Conservation (phyloP, 257 asterid species). For the Rhazya stricta region DNA sequence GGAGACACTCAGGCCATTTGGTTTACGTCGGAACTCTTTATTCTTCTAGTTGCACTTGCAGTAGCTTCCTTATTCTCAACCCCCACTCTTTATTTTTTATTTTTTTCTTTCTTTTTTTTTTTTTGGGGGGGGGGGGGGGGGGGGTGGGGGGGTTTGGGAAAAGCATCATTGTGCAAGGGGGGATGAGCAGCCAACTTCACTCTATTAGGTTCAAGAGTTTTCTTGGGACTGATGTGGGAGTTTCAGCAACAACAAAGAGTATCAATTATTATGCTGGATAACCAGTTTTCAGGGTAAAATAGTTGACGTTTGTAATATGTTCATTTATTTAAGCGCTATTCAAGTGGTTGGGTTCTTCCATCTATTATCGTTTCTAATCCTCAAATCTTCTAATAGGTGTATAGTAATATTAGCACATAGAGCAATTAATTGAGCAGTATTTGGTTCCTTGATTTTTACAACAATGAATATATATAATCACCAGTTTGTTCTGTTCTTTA, state of each 20-base stretch:
- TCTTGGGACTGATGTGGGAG: not conserved
- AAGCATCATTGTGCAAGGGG: too few species aligned
- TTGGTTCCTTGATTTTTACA: not conserved
- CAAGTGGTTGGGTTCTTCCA: not conserved
- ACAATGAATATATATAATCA: not conserved
- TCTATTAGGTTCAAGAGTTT: not conserved
- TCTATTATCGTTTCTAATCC: not conserved
- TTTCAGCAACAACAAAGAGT: not conserved
- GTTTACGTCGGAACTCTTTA: too few species aligned
- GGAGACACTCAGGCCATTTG: too few species aligned
- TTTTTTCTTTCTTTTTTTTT: too few species aligned
- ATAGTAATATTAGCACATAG: not conserved
- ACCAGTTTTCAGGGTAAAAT: not conserved
- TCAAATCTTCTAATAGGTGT: not conserved
- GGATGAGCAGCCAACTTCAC: too few species aligned
- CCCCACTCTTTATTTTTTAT: too few species aligned
- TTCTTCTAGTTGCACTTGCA: too few species aligned
- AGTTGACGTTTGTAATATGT: not conserved
- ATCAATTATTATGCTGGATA: not conserved
- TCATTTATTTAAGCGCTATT: not conserved
- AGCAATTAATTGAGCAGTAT: not conserved
- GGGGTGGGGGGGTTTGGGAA: too few species aligned
- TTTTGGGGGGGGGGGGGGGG: too few species aligned
- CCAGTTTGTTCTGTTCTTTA: conserved; percentile 12
- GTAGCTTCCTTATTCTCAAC: not conserved